A percentile compares a stretch with the other conserved stretches of the same genome.
phyloP scores from a whole-genome alignment of 2,329 filamentous ascomycete species.

The Xylaria sp. region DNA sequence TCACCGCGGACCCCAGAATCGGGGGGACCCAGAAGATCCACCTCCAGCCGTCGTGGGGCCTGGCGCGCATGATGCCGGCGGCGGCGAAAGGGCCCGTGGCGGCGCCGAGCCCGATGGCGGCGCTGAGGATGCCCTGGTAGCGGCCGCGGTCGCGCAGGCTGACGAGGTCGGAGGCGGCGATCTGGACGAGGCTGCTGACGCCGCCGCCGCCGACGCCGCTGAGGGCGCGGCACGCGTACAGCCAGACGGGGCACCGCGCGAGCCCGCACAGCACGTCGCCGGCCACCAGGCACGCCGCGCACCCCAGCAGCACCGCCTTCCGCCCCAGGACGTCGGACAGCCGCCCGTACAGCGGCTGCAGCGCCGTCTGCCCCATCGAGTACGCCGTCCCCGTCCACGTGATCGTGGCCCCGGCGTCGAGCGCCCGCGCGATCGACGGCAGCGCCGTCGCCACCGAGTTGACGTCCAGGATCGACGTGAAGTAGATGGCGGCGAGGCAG shows the following conservation, averaged over 20 bases:
- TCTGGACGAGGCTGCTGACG: slow-evolving; percentile 37
- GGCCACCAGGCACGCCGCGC: slow-evolving; percentile 46
- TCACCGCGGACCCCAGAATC: slow-evolving; percentile 15
- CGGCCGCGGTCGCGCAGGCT: slow-evolving; percentile 41
- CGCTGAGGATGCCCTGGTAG: slow-evolving; percentile 38
- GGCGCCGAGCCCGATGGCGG: slow-evolving; percentile 28
- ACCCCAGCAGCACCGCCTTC: slow-evolving; percentile 39
- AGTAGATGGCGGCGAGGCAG: slow-evolving; percentile 23
- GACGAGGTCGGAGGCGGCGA: slow-evolving; percentile 41
- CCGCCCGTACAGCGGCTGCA: slow-evolving; percentile 50
- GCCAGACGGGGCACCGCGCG: slow-evolving; percentile 28
- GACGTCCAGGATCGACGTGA: slow-evolving; percentile 20
- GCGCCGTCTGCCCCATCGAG: slow-evolving; percentile 38
- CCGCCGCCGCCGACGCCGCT: slow-evolving; percentile 36
- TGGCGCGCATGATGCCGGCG: slow-evolving; percentile 12
- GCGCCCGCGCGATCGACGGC: slow-evolving; percentile 24
- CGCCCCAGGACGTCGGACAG: slow-evolving; percentile 52
- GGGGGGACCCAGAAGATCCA: slow-evolving; percentile 31
- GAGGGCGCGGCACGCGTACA: slow-evolving; percentile 37
- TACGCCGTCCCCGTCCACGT: slow-evolving; percentile 27
- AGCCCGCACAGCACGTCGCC: slow-evolving; percentile 44
- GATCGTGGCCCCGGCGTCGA: slow-evolving; percentile 23
- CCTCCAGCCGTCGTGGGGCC: slow-evolving; percentile 21
- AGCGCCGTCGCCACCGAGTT: slow-evolving; percentile 29
- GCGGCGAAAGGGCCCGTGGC: slow-evolving; percentile 33